A percentile compares a stretch with the other conserved stretches of the same genome.
These are phyloP conservation scores for Malus sieversii DNA, from an alignment of 306 rosid genomes.

Conservation along the genomic window DNA sequence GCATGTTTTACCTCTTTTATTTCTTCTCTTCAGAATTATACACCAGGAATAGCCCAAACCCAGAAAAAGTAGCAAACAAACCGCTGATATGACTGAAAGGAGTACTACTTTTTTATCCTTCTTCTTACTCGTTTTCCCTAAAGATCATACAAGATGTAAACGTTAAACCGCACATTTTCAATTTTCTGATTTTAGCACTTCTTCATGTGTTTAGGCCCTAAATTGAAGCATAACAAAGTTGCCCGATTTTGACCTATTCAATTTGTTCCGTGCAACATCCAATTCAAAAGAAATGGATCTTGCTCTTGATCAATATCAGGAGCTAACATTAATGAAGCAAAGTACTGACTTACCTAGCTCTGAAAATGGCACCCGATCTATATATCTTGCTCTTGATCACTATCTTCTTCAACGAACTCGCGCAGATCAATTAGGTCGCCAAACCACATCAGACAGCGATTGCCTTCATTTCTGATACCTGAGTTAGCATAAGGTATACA, in stretches of 20 bases:
- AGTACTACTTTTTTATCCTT: background rate
- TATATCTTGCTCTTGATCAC: conserved; percentile 15
- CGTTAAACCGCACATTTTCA: background rate
- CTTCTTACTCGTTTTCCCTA: background rate
- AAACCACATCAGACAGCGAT: conserved; percentile 35
- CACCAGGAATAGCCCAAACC: background rate
- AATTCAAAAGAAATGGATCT: background rate
- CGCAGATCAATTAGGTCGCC: conserved; percentile 30
- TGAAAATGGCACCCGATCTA: conserved; percentile 27
- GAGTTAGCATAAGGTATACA: conserved; percentile 36
- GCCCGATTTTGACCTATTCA: background rate
- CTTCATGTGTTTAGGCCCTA: background rate
- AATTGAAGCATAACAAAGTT: background rate
- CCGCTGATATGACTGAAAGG: background rate
- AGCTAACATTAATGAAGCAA: background rate
- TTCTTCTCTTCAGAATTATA: background rate
- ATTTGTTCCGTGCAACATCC: background rate
- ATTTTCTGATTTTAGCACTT: background rate
- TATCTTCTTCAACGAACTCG: background rate
- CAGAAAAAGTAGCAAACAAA: background rate
- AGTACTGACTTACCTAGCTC: conserved; percentile 11
- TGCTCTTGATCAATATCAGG: background rate
- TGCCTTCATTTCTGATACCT: conserved; percentile 13
- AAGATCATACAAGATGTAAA: no score
- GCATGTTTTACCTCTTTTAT: conserved; percentile 18